phyloP scores from a whole-genome alignment of 129 eudicot species.

The Kitagawia praeruptora region DNA sequence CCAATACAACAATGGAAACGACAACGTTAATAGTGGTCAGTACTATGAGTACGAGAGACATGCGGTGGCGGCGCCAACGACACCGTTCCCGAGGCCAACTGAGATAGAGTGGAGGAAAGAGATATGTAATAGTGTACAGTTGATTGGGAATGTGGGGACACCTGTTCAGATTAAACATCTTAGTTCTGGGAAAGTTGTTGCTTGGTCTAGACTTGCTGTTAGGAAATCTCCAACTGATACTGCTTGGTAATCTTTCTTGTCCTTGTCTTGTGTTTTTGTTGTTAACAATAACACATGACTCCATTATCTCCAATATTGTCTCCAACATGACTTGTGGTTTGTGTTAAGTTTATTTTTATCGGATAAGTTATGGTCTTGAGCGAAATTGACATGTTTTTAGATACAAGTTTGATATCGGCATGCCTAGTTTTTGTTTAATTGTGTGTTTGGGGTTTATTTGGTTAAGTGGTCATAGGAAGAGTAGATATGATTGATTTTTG shows the following conservation, averaged over 20 bases:
- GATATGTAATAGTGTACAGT: slow-evolving; percentile 57
- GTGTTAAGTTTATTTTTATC: too few relatives aligned
- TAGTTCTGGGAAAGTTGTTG: slow-evolving; percentile 65
- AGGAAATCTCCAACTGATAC: slow-evolving; percentile 63
- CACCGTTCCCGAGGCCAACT: slow-evolving; percentile 49
- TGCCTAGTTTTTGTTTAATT: background rate
- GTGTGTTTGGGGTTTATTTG: background rate
- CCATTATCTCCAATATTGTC: too few relatives aligned
- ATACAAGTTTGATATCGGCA: background rate
- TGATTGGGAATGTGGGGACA: slow-evolving; percentile 63
- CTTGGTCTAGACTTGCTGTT: slow-evolving; percentile 84
- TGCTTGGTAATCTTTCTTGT: slow-evolving; percentile 28
- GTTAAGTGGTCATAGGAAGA: background rate
- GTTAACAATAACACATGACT: background rate
- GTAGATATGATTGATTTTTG: background rate
- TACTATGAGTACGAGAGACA: slow-evolving; percentile 18
- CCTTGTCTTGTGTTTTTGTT: background rate
- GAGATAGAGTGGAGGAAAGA: slow-evolving; percentile 84
- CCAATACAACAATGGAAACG: slow-evolving; percentile 14
- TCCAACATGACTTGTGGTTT: background rate
- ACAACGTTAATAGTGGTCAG: slow-evolving; percentile 6
- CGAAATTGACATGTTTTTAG: too few relatives aligned
- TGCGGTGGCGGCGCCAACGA: slow-evolving; percentile 24
- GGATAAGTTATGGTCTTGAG: too few relatives aligned
- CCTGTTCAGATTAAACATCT: slow-evolving; percentile 68